Base-by-base conservation (phyloP, 805 yeast species). In the Ogataea glucozyma region DNA sequence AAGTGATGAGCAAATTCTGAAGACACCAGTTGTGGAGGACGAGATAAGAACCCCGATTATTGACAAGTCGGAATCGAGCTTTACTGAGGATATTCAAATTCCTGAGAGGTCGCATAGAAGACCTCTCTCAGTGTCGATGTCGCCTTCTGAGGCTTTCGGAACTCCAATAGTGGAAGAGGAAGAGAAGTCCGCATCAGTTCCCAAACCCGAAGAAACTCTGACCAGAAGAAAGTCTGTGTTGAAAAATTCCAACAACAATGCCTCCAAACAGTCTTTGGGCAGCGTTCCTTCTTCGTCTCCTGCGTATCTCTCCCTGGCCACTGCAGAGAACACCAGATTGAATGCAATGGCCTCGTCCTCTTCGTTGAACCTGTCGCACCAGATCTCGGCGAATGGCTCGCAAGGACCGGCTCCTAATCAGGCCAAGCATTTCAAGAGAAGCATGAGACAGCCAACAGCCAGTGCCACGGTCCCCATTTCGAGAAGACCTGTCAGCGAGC, bases 261-360 rank as follows among this genome's bases (percentile, higher is more conserved):
- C 52, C 2, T 43, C 56, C n/a, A 36, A 46, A 30, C 33, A 45
- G 31, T 51, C 64, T 0, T 26, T 47, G 22, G 48, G 38, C 27
- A 52, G 41, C 39, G 24, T 46, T 9, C 58, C 68, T 4, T 70
- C 84, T 1, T 86, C 87, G 0, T 76, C 76, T 20, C 75, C 73
- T 46, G 88, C 86, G 0, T 83, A 83, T 53, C 57, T 83, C 32
- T 80, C 87, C 0, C 62, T 83, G 41, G 74, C 90, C 1, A 85
- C 93, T 0, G 90, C 90, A 1, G 89, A 85, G 56, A 85, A 85
- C 60, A 85, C 93, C 0, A 71, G 89, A 45, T 58, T 83, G 43
- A 85, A 85, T 62, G 84, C 91, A 1, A 59, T 79, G 56, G 72
- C 81, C 6, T 56, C 66, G n/a, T 65, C 65, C 1, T 53, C 74